Conservation (phyloP, 108 stramenopile species). For the Discostella pseudostelligera region DNA sequence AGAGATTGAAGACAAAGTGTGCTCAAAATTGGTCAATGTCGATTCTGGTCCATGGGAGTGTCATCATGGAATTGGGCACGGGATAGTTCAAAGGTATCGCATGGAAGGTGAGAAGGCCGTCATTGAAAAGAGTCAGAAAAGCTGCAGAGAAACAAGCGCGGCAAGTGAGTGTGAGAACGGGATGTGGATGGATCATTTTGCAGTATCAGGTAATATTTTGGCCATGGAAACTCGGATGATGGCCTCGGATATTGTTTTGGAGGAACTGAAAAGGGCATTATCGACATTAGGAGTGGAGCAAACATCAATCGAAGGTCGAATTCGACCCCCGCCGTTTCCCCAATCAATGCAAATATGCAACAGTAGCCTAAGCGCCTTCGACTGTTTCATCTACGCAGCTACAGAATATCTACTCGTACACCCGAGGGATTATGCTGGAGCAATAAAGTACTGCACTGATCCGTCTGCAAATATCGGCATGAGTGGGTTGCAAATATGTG, state of each 20-base stretch:
- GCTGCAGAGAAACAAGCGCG: conserved; percentile 9
- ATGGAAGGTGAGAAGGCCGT: conserved; percentile 13
- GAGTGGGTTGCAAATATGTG: background rate
- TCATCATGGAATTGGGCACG: conserved; percentile 35
- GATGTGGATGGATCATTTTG: conserved; percentile 41
- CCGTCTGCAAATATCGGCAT: conserved; percentile 14
- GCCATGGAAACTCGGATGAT: conserved; percentile 29
- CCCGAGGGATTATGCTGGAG: conserved; percentile 31
- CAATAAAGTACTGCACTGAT: conserved; percentile 19
- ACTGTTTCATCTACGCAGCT: conserved; percentile 28
- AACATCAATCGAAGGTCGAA: background rate
- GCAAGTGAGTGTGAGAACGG: conserved; percentile 23
- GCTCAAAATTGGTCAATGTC: conserved; percentile 18
- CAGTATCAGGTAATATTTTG: conserved; percentile 10
- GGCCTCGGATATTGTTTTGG: conserved; percentile 10
- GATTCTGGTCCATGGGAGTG: conserved; percentile 30
- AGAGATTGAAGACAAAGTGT: conserved; percentile 21
- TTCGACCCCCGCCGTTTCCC: conserved; percentile 5
- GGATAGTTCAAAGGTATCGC: conserved; percentile 18
- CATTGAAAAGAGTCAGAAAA: conserved; percentile 5
- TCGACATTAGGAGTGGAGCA: background rate
- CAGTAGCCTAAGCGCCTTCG: background rate
- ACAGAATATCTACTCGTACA: conserved; percentile 34
- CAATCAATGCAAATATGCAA: conserved; percentile 18
- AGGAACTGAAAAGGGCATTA: conserved; percentile 7